Evolutionary conservation across 2,329 filamentous ascomycete genomes (phyloP), one percentile per base, ranked within the genome.

Genomic region (Fusarium palustre): DNA sequence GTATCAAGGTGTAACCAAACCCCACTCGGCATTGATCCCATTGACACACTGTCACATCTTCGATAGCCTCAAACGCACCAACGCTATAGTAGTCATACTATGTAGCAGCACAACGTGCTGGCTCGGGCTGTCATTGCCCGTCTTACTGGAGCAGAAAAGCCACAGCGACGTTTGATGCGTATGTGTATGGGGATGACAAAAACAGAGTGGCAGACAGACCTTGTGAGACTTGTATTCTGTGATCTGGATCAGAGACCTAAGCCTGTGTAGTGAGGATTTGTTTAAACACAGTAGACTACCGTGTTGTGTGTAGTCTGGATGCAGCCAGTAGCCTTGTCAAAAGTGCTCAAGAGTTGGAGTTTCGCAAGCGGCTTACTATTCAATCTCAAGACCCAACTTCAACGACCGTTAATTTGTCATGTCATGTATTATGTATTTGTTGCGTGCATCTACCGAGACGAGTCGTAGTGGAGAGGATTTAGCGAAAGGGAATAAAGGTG

Each of bases 181-280:
- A 49, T 63, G 55, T 56, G n/a, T 55, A 34, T 47, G 47, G 46
- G 60, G 25, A 64, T 55, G 42, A 50, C 47, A 60, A 47, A 33
- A 50, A 60, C 43, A 47, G 45, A 59, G 48, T 52, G 45, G 55
- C 46, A 45, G 52, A 50, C 38, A 38, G 9, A 22, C 22, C 31
- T 71, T 45, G 67, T 71, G 67, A 69, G 66, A 72, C 64, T 49
- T 28, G 56, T 59, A 25, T 42, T 57, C 50, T 70, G 22, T 50
- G 42, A 38, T n/a, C 53, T 36, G 55, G 58, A 63, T 47, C 47
- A 46, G 16, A 10, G n/a, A 38, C 38, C 28, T 50, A 55, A 39
- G 43, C 36, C 36, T 50, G 25, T 57, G 55, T 39, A 55, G 50
- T 47, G 61, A 60, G 34, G n/a, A 6, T 25, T 22, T 46, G 22